Evolutionary conservation across 106 monocot species (phyloP), one percentile per base, ranked within the genome.

Genomic region (Chionographis japonica): DNA sequence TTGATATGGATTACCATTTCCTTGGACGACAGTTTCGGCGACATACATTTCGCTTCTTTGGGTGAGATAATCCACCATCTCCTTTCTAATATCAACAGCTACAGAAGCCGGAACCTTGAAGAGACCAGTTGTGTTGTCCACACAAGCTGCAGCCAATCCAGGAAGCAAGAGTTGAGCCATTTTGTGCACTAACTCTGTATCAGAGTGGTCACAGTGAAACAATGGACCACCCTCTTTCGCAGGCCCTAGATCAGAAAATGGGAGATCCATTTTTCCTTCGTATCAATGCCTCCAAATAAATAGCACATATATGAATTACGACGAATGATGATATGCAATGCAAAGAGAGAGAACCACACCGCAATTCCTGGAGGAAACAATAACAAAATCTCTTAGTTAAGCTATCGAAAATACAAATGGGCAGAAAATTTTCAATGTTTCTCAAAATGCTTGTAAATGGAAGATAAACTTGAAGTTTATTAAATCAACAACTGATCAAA

Each of bases 51-150:
- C 74, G 43, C 74, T 77, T 35, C 72, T 70, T 16, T 55, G 68
- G 2, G 54, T 72, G 57, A 90, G 64, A 52, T 80, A 80, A 56
- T 86, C 80, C 18, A 83, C 75, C 80, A 90, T 80, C 10, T 90
- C 86, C 69, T 83, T 80, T 17, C 83, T 70, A 3, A 78, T 15
- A 0, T 63, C 65, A 2, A 86, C 77, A 14, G 83, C 86, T 4
- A 86, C 86, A 17, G 63, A 72, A 1, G 77, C 68, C 2, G 85
- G 69, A 7, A 50, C 20, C 14, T 54, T 62, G 78, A 90, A 90
- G 16, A 72, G 78, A 40, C 81, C 83, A 3, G 78, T 73, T 46
- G 73, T 74, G 65, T 69, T 68, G 59, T 83, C 83, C 3, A 83
- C 54, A 43, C 78, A 83, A 17, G 78, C 69, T 2, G 78, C 56